Evolutionary conservation across 352 stramenopile genomes (phyloP).

Genomic region (Globisporangium paddicum): DNA sequence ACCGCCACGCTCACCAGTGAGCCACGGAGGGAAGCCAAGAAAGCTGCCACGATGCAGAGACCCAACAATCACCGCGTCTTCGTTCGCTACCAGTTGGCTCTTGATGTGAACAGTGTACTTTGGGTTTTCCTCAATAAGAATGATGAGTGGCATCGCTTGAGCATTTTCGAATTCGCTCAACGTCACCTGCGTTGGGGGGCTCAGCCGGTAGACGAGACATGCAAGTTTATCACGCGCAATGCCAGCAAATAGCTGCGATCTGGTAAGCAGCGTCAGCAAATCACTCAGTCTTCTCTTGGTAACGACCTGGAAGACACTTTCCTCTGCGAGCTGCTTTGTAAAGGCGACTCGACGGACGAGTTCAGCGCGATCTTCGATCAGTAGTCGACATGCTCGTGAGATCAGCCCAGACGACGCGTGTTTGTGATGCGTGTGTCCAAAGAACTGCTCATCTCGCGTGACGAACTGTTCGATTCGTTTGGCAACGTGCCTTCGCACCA

Average conservation of each 20-base stretch:
- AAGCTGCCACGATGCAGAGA: conserved; percentile 1
- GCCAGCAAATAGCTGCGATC: background rate
- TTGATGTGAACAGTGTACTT: conserved; percentile 1
- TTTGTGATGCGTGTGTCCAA: background rate
- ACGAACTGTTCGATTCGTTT: conserved; percentile 4
- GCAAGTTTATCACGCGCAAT: conserved; percentile 10
- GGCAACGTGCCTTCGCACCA: background rate
- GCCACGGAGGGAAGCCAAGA: conserved; percentile 5
- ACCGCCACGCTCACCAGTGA: background rate
- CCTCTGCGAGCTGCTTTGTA: conserved; percentile 16
- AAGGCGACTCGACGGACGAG: conserved; percentile 26
- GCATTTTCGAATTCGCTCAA: background rate
- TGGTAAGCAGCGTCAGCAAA: conserved; percentile 9
- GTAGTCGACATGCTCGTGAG: conserved; percentile 16
- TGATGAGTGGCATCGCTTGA: background rate
- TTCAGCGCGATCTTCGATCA: conserved; percentile 31
- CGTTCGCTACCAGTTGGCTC: background rate
- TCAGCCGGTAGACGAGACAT: background rate
- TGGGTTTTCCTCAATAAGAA: conserved; percentile 1
- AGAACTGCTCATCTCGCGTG: background rate
- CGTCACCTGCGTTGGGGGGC: background rate
- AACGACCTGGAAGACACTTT: conserved; percentile 13
- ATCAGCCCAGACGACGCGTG: conserved; percentile 16
- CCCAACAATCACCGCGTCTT: background rate
- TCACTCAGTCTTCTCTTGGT: conserved; percentile 4